Evolutionary conservation across 495 filamentous ascomycete species (phyloP), one percentile per base, ranked within the genome.

Genomic region (Neurospora sublineolata): DNA sequence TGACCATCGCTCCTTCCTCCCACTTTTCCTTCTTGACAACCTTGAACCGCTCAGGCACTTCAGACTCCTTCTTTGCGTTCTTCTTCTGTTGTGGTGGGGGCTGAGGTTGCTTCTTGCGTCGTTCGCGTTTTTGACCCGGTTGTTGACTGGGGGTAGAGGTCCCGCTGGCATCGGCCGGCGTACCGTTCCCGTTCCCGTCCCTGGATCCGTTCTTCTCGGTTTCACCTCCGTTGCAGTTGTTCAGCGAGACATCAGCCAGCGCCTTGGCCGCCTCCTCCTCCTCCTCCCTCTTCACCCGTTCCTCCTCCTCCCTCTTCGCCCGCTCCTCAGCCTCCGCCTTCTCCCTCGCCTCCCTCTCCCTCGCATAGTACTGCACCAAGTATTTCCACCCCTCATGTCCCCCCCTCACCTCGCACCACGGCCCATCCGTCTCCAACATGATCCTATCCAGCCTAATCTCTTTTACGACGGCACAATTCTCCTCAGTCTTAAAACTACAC

Each of bases 391-490:
- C 87, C 68, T 88, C 89, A 77, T 92, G 90, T 33, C 81, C 87
- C 1, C 87, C 86, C 41, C 89, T 80, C 20, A 91, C 88, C 77
- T 91, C 89, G 74, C 89, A 91, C 94, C 94, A 97, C 37, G 94
- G 94, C 10, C 94, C 94, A 81, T 97, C 94, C 7, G 94, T 97
- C 85, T 97, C 94, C 60, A 97, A 87, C 86, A 97, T 94, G 67
- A 97, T 77, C 68, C 88, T 75, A 27, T 89, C 87, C 39, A 97
- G 81, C 7, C 89, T 90, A 33, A 97, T 86, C 73, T 90, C 87
- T 71, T 85, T 87, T 0, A 96, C 92, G 5, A 97, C 93, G 8
- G 86, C 89, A 23, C 96, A 84, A 72, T 97, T 97, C 78, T 95
- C 93, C 18, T 89, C 90, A 1, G 93, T 97, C 83, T 97, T 97